Conservation (phyloP, 352 stramenopile genomes). For the Globisporangium barbulae region DNA sequence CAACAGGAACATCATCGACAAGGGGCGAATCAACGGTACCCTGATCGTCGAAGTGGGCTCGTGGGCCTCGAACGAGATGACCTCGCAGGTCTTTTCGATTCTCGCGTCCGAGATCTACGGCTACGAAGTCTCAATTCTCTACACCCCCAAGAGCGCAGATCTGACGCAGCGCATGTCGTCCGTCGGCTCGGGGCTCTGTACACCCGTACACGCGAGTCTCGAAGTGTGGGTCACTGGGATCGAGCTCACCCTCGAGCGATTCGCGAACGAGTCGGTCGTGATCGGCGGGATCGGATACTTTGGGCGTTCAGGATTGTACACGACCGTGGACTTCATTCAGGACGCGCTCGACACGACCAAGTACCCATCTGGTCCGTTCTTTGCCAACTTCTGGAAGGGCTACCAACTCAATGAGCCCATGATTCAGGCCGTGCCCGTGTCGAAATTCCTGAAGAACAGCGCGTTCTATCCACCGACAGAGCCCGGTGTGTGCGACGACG, state of each 20-base stretch:
- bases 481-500: constrained; percentile 19
- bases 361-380: constrained; percentile 15
- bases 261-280: constrained; percentile 28
- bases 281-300: constrained; percentile 25
- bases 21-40: constrained; percentile 20
- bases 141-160: background rate
- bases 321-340: constrained; percentile 31
- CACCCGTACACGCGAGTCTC: constrained; percentile 31
- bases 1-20: constrained; percentile 16
- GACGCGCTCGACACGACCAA: constrained; percentile 15
- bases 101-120: constrained; percentile 23
- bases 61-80: constrained; percentile 26
- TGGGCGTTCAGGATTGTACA: constrained; percentile 36
- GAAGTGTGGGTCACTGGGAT: constrained; percentile 30
- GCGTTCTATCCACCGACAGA: constrained; percentile 21
- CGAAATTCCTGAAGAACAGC: background rate
- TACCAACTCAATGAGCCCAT: constrained; percentile 29
- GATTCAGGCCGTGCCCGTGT: constrained; percentile 16
- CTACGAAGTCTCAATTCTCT: constrained; percentile 19
- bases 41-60: constrained; percentile 25
- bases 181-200: constrained; percentile 20
- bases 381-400: constrained; percentile 40
- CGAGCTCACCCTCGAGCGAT: constrained; percentile 12
- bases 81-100: constrained; percentile 29
- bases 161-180: constrained; percentile 34